phyloP scores from a whole-genome alignment of 495 filamentous ascomycete genomes.

The Parathielavia hyrcaniae region DNA sequence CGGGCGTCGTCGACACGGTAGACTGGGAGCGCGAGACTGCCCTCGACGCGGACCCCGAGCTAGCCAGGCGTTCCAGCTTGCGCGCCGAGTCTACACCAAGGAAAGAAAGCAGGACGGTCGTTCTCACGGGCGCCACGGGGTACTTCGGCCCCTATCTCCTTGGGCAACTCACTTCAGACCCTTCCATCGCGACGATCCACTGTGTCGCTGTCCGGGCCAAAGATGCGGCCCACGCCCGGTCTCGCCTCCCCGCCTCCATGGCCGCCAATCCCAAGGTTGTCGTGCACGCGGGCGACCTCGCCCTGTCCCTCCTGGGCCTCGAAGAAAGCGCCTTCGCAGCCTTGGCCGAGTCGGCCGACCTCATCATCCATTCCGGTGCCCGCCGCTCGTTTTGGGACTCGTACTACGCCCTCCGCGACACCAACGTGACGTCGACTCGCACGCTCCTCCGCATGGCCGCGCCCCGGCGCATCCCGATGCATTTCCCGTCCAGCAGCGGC shows the following conservation, averaged over 20 bases:
- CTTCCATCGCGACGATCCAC: slow-evolving; percentile 14
- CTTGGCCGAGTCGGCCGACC: slow-evolving; percentile 30
- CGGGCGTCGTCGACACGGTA: not conserved
- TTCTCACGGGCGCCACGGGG: slow-evolving; percentile 34
- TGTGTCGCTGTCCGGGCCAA: slow-evolving; percentile 25
- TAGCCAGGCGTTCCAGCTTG: too few relatives aligned
- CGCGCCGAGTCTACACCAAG: not conserved
- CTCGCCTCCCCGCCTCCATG: not conserved
- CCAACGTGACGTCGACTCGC: slow-evolving; percentile 41
- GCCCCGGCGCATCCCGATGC: slow-evolving; percentile 31
- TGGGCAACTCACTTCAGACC: not conserved
- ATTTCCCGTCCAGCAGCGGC: slow-evolving; percentile 38
- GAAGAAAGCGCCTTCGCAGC: slow-evolving; percentile 10
- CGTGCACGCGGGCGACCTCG: slow-evolving; percentile 34
- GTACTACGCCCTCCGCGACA: slow-evolving; percentile 37
- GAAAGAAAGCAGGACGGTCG: slow-evolving; percentile 8
- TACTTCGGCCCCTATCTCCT: slow-evolving; percentile 28
- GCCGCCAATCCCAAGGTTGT: slow-evolving; percentile 30
- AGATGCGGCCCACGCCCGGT: not conserved
- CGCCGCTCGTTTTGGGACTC: slow-evolving; percentile 44
- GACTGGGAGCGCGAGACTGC: slow-evolving; percentile 1
- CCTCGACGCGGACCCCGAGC: not conserved
- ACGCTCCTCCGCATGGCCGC: slow-evolving; percentile 19
- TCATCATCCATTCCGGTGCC: slow-evolving; percentile 49
- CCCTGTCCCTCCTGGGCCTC: slow-evolving; percentile 29